Base-by-base conservation (phyloP, 164 flowering plant species). In the Liquidambar formosana region DNA sequence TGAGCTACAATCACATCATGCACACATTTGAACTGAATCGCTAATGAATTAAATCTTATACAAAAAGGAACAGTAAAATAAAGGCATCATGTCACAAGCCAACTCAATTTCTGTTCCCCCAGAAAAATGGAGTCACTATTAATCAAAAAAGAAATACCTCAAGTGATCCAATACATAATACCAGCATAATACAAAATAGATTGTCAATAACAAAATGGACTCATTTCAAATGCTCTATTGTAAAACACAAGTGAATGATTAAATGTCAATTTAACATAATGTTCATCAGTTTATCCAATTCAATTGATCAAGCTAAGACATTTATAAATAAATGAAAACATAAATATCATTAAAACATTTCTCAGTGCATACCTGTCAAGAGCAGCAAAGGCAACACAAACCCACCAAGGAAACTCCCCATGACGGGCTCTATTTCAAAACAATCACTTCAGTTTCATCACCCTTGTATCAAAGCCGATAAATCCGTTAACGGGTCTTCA, bases 311-410 rank as follows among this genome's bases (percentile, higher is more conserved):
- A 33, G 12, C 16, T 16, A 16, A 16, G 19, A 10, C 15, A 46
- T 43, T 10, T 18, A 63, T 13, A 21, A 3, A n/a, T 10, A 38
- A 44, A 41, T 15, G 46, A 56, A 16, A 26, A 28, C 3, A 33
- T 47, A 28, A 2, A 22, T n/a, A 25, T 41, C 13, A 12, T 6
- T 2, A 1, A 10, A 27, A 12, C 16, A 3, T 14, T 16, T 22
- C 26, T 6, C 18, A 46, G 19, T 8, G 21, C 46, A 16, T 78
- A 90, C 95, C 90, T 75, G 82, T 61, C 43, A 90, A 67, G 60
- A 90, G 89, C 73, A 90, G 84, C 76, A 83, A 75, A 61, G 92
- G 92, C 83, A 88, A 74, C 43, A 88, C 66, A 75, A 90, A 78
- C 27, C 88, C 92, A 62, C 72, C 72, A 54, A 85, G 65, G 76